These are phyloP conservation scores for Eragrostis curvula DNA, from an alignment of 176 grass and related monocot species.

Conservation along the genomic window DNA sequence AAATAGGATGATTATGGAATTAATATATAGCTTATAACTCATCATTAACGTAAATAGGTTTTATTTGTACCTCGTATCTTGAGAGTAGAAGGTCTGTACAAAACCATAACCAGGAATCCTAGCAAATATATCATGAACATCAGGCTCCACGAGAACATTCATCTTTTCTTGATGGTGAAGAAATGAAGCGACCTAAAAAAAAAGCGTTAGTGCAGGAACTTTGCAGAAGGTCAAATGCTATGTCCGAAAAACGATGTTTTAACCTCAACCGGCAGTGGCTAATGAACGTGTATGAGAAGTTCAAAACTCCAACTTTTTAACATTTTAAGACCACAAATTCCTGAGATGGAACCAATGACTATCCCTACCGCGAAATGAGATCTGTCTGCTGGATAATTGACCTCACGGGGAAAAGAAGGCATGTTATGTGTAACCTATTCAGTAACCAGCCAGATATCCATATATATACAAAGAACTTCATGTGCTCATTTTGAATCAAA, in stretches of 20 bases:
- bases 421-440: constrained; percentile 6
- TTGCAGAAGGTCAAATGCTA: constrained; percentile 26
- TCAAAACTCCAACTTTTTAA: neutral
- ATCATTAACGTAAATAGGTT: constrained; percentile 22
- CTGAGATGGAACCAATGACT: neutral
- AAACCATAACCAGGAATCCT: constrained; percentile 99
- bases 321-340: constrained; percentile 7
- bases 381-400: neutral
- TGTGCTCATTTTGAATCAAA: constrained; percentile 26
- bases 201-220: constrained; percentile 14
- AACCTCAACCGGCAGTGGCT: neutral
- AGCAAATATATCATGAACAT: constrained; percentile 99
- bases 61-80: constrained; percentile 82
- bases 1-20: constrained; percentile 42
- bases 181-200: constrained; percentile 80
- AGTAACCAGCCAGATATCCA: constrained; percentile 17
- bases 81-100: constrained; percentile 97
- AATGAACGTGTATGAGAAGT: neutral
- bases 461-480: neutral
- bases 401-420: neutral
- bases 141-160: constrained; percentile 99
- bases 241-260: neutral
- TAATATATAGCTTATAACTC: neutral
- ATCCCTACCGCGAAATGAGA: constrained; percentile 23
- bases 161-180: constrained; percentile 96